These are phyloP conservation scores for Quercus glauca DNA, from an alignment of 306 rosid genomes.

Conservation along the genomic window DNA sequence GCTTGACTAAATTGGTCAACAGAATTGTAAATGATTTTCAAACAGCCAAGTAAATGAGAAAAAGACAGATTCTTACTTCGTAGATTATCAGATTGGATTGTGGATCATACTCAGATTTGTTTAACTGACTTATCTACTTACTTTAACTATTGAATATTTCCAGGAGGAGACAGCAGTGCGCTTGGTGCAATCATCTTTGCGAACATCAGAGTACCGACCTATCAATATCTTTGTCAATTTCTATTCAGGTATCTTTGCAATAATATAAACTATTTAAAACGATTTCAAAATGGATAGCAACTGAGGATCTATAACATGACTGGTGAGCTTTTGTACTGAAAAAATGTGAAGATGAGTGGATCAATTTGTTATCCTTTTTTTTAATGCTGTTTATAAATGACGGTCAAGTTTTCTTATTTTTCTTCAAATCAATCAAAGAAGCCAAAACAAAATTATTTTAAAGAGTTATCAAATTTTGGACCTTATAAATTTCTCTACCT, in stretches of 20 bases:
- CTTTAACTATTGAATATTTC: conserved; percentile 11
- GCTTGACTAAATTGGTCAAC: no score
- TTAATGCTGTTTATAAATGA: no score
- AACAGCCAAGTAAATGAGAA: no score
- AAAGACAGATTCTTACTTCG: no score
- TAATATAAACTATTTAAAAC: conserved; percentile 7
- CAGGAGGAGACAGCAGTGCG: conserved; percentile 93
- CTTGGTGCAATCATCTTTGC: conserved; percentile 59
- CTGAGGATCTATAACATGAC: not conserved
- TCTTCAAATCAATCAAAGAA: not conserved
- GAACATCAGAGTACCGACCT: conserved; percentile 79
- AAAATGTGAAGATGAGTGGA: not conserved
- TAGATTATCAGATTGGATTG: not conserved
- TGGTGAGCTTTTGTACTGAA: not conserved
- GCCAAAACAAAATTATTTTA: not conserved
- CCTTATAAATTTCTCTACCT: conserved; percentile 6
- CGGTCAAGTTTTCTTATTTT: not conserved
- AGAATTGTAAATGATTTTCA: no score
- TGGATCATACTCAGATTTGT: not conserved
- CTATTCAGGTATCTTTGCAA: conserved; percentile 64
- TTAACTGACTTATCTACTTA: not conserved
- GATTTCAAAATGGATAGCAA: not conserved
- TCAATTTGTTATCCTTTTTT: no score
- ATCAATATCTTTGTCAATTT: conserved; percentile 74
- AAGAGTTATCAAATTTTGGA: conserved; percentile 3